phyloP scores from a whole-genome alignment of 2,329 filamentous ascomycete genomes.

The Apiospora phragmitis region DNA sequence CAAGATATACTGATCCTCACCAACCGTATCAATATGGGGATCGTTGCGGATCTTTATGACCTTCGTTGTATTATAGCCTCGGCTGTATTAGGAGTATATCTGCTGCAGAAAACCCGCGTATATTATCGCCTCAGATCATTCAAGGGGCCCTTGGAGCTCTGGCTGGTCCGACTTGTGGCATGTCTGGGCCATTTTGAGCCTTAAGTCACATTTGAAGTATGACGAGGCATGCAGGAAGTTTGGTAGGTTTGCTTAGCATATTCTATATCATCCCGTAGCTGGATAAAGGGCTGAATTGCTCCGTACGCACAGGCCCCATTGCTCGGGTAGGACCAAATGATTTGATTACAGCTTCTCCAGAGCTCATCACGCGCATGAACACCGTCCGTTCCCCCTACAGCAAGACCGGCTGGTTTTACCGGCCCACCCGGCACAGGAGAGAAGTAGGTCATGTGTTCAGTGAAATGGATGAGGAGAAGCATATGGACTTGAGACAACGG shows the following conservation, averaged over 20 bases:
- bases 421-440: neutral
- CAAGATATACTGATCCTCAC: neutral
- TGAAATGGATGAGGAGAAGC: constrained; percentile 9
- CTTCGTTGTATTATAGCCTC: neutral
- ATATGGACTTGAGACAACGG: constrained; percentile 11
- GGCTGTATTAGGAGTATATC: neutral
- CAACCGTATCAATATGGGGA: neutral
- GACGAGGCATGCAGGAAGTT: neutral
- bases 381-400: constrained; percentile 13
- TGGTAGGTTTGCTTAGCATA: neutral
- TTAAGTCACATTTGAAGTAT: neutral
- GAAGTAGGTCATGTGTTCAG: constrained; percentile 11
- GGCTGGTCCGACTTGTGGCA: constrained; percentile 6
- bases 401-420: constrained; percentile 12
- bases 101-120: neutral
- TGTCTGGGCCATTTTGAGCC: neutral
- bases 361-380: constrained; percentile 13
- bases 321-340: constrained; percentile 12
- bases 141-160: neutral
- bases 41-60: neutral
- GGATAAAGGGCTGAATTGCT: neutral
- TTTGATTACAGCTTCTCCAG: constrained; percentile 13
- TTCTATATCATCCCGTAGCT: neutral
- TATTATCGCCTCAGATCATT: neutral
- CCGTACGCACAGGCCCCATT: neutral